Percentiles rank a stretch among this genome's conserved stretches.
Evolutionary conservation across 176 grass and related monocot genomes (phyloP).

Genomic region (Calamus simplicifolius): DNA sequence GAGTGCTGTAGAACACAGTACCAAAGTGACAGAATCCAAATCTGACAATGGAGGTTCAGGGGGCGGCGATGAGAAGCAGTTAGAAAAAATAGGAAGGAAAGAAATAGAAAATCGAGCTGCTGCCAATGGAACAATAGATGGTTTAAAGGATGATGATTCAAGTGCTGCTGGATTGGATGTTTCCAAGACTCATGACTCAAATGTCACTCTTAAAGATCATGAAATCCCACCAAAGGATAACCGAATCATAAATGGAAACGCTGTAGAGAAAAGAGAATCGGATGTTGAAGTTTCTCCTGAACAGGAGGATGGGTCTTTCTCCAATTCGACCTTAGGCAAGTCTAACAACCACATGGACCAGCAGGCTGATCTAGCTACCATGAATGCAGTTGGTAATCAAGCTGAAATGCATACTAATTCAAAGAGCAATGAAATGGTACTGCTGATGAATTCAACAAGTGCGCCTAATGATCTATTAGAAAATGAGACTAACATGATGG

Average conservation of each 20-base stretch:
- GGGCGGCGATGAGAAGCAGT: slow-evolving; percentile 42
- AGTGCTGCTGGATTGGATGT: neutral
- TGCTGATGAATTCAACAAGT: slow-evolving; percentile 2
- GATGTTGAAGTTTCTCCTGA: neutral
- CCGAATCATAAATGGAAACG: slow-evolving; percentile 8
- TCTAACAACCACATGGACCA: slow-evolving; percentile 9
- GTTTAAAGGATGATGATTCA: slow-evolving; percentile 12
- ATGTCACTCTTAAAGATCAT: neutral
- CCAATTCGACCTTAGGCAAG: neutral
- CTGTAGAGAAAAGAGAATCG: neutral
- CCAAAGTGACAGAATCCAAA: slow-evolving; percentile 39
- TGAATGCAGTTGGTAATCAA: slow-evolving; percentile 15
- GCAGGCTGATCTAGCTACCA: slow-evolving; percentile 13
- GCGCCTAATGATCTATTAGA: slow-evolving; percentile 22
- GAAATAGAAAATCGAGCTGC: slow-evolving; percentile 38
- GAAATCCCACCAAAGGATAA: slow-evolving; percentile 2
- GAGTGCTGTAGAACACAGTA: slow-evolving; percentile 55
- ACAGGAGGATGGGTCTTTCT: slow-evolving; percentile 1
- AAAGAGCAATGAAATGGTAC: neutral
- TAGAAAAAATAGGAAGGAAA: slow-evolving; percentile 51
- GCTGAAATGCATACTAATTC: neutral
- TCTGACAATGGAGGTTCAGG: slow-evolving; percentile 1
- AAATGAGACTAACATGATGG: slow-evolving; percentile 13
- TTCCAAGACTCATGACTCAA: slow-evolving; percentile 13
- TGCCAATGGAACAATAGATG: slow-evolving; percentile 24